A percentile compares a stretch with the other conserved stretches of the same genome.
These are phyloP conservation scores for Vairimorpha apis DNA, from an alignment of 371 early-diverging fungal genomes.

Conservation along the genomic window DNA sequence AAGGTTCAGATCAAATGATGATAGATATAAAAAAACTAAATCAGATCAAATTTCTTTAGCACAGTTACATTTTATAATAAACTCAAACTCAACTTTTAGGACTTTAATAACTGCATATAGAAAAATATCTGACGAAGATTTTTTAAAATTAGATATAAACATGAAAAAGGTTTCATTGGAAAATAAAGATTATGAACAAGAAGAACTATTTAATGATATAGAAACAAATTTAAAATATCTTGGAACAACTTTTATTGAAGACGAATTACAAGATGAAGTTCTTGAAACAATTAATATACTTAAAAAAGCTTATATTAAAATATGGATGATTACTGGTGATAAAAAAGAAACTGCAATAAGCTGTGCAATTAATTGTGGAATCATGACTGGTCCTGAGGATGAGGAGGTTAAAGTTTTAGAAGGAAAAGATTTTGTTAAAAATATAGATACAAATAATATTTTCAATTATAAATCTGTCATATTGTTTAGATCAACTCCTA, in stretches of 20 bases:
- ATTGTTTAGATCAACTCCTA: conserved; percentile 72
- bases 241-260: conserved; percentile 97
- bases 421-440: conserved; percentile 24
- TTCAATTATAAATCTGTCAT: conserved; percentile 46
- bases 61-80: conserved; percentile 58
- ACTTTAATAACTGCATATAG: conserved; percentile 76
- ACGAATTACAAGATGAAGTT: conserved; percentile 88
- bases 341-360: conserved; percentile 98
- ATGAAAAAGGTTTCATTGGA: conserved; percentile 64
- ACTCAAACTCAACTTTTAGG: conserved; percentile 73
- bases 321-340: conserved; percentile 99
- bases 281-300: conserved; percentile 79
- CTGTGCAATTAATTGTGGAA: conserved; percentile 57
- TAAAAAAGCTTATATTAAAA: conserved; percentile 84
- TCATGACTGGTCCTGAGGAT: conserved; percentile 26
- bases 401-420: conserved; percentile 8
- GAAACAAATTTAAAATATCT: conserved; percentile 73
- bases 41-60: background rate
- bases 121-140: conserved; percentile 69
- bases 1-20: conserved; percentile 77
- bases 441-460: conserved; percentile 61
- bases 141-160: conserved; percentile 66
- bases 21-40: conserved; percentile 21
- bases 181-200: conserved; percentile 65
- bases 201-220: conserved; percentile 68